A percentile compares a stretch with the other conserved stretches of the same genome.
Evolutionary conservation across 108 stramenopile genomes (phyloP).

Genomic region (Chaetoceros tenuissimus): DNA sequence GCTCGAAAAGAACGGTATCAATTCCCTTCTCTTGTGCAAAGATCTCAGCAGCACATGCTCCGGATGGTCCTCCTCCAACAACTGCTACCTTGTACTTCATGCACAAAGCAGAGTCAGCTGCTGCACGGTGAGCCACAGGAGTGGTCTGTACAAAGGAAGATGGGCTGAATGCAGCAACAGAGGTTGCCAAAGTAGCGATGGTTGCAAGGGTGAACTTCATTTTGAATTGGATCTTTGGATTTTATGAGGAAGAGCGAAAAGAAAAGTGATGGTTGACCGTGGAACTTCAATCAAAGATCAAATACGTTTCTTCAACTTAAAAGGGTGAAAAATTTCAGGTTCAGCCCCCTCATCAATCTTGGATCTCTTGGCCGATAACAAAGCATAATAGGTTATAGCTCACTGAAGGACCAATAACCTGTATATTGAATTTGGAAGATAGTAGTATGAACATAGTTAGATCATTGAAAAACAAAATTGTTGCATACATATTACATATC

Average conservation of each 20-base stretch:
- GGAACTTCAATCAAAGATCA: too few species aligned
- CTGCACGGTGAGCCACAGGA: conserved; percentile 22
- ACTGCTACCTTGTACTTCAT: conserved; percentile 95
- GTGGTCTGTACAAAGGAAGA: conserved; percentile 44
- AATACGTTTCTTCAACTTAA: too few species aligned
- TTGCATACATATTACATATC: too few species aligned
- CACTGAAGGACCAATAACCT: too few species aligned
- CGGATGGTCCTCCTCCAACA: conserved; percentile 94
- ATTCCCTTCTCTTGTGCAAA: conserved; percentile 91
- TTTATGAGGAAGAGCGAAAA: neutral
- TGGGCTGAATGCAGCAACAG: conserved; percentile 37
- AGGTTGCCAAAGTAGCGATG: conserved; percentile 21
- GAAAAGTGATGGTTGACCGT: too few species aligned
- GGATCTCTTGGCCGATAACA: too few species aligned
- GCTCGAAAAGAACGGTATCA: conserved; percentile 91
- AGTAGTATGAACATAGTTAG: too few species aligned
- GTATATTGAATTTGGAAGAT: too few species aligned
- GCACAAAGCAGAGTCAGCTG: conserved; percentile 33
- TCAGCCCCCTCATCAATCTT: too few species aligned
- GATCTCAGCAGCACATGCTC: conserved; percentile 96
- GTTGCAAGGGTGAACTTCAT: conserved; percentile 59
- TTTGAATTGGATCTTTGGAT: conserved; percentile 7
- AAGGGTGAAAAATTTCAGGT: too few species aligned
- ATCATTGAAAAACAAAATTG: too few species aligned
- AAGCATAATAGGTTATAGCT: too few species aligned